Base-by-base conservation (phyloP, 148 eudicot species). In the Rheum nobile region DNA sequence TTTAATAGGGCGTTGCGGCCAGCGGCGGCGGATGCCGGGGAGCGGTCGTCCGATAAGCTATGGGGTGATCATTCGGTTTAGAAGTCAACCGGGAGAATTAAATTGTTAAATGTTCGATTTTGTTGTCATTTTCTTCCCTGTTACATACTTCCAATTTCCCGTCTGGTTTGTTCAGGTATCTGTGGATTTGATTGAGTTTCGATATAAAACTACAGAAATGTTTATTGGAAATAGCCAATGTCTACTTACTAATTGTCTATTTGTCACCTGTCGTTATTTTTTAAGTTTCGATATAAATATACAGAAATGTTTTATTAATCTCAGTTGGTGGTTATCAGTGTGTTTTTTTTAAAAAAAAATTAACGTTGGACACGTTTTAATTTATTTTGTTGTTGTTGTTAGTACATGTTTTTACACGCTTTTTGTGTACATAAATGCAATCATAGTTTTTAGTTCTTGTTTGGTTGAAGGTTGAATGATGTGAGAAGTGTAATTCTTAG, bases 11-110 rank as follows among this genome's bases (percentile, higher is more conserved):
- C 10, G 73, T 17, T 43, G 48, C 17, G 48, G 17, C 31, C 73
- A 32, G 47, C 34, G 48, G 16, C 35, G 31, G 47, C 0, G 31
- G 73, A 71, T 43, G 73, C 22, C 0, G 73, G 73, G 8, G 73
- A 71, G 50, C 73, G 73, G 7, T 71, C 73, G 28, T 71, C 73
- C 8, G 73, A 71, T 26, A 71, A 46, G 73, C 73, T 71, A 21
- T 71, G 46, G 46, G 73, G 31, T 39, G 31, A 39, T 39, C 48
- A n/a, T 21, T 65, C 70, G 6, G 70, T 65, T 65, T 65, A 65
- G 41, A 31, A 17, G 70, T 65, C 70, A 65, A 31, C 70, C 10
- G 39, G 4, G 22, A 32, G 3, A 65, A 34, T 65, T 63, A 6
- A 8, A 21, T 2, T 17, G 7, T 26, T 11, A 9, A 31, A 31